Percentiles rank a stretch among this genome's conserved stretches.
These are phyloP conservation scores for Coix lacrymajobi DNA, from an alignment of 176 grass and related monocot genomes.

Conservation along the genomic window DNA sequence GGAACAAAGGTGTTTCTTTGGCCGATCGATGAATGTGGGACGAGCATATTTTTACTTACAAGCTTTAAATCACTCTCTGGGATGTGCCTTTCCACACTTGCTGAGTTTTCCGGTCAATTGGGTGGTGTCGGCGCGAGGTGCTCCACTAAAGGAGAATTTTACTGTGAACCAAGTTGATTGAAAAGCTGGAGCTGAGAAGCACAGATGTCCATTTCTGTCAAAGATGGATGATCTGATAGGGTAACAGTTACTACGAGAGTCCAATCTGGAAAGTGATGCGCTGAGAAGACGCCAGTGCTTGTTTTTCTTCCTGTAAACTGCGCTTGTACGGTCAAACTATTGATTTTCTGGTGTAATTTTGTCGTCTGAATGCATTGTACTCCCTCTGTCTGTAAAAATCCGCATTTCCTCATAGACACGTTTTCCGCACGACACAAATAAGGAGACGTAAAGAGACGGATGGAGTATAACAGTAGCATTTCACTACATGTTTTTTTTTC, in stretches of 20 bases:
- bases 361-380: background rate
- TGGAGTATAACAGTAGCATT: background rate
- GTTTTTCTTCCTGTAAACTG: background rate
- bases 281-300: background rate
- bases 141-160: slow-evolving; percentile 15
- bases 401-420: too few relatives aligned
- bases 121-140: background rate
- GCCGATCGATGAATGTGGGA: slow-evolving; percentile 1
- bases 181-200: slow-evolving; percentile 3
- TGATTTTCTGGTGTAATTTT: background rate
- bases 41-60: slow-evolving; percentile 31
- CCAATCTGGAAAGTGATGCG: background rate
- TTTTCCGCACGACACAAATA: too few relatives aligned
- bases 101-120: background rate
- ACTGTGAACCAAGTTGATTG: slow-evolving; percentile 18
- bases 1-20: background rate
- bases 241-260: background rate
- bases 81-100: background rate
- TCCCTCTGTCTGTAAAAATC: too few relatives aligned
- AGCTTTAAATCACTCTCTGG: slow-evolving; percentile 2
- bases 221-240: background rate
- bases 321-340: background rate
- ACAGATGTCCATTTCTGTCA: slow-evolving; percentile 25
- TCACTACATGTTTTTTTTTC: background rate
- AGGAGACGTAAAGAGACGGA: too few relatives aligned